Conservation (phyloP, 495 filamentous ascomycete species). For the Staphylotrichum longicolle region DNA sequence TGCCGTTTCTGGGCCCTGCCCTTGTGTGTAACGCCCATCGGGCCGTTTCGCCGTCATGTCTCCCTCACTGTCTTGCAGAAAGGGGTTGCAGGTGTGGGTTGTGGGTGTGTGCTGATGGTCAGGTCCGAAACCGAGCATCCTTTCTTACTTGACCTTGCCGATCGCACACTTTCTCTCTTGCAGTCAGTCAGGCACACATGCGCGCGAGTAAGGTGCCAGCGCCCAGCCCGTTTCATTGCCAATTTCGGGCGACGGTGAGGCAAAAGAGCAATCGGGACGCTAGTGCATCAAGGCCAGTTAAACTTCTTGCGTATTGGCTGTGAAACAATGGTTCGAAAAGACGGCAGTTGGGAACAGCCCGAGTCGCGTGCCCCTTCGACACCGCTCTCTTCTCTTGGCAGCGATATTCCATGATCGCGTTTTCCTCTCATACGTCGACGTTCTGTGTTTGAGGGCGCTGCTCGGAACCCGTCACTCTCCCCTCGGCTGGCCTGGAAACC, state of each 20-base stretch:
- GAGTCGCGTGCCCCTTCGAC: not conserved
- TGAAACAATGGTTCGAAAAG: not conserved
- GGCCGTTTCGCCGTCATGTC: constrained; percentile 17
- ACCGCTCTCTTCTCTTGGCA: too few species aligned
- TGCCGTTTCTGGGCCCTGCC: too few species aligned
- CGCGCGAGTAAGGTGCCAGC: not conserved
- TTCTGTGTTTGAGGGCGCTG: too few species aligned
- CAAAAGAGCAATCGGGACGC: not conserved
- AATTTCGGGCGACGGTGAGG: constrained; percentile 1
- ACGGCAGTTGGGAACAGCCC: not conserved
- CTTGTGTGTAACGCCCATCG: constrained; percentile 2
- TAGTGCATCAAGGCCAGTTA: too few species aligned
- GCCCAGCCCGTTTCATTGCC: not conserved
- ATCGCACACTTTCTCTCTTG: not conserved
- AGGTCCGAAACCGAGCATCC: constrained; percentile 5
- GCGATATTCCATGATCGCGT: too few species aligned
- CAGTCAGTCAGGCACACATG: too few species aligned
- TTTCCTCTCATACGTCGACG: too few species aligned
- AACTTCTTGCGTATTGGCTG: too few species aligned
- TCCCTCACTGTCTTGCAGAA: not conserved
- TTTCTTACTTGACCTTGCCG: not conserved
- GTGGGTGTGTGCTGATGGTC: too few species aligned
- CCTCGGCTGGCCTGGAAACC: too few species aligned
- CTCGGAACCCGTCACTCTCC: too few species aligned
- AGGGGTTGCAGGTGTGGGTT: too few species aligned